Conservation (phyloP, 192 early-diverging fungal genomes). For the Umbelopsis vinacea region DNA sequence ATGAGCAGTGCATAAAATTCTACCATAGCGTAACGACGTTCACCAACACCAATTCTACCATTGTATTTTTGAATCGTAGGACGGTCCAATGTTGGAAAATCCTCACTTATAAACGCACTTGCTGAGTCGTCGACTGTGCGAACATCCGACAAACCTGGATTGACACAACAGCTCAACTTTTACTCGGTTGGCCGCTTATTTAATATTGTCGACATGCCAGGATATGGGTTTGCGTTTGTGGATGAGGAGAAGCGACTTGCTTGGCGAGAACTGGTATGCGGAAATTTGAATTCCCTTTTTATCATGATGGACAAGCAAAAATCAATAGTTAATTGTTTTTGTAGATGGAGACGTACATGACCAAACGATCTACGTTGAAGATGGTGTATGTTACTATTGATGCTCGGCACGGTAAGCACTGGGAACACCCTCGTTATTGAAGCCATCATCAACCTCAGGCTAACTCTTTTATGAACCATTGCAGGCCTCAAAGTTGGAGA, state of each 20-base stretch:
- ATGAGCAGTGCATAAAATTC: too few relatives aligned
- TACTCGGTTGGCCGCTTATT: constrained; percentile 66
- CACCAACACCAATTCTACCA: too few relatives aligned
- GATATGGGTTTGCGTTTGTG: constrained; percentile 81
- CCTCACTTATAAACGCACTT: constrained; percentile 72
- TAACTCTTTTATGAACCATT: constrained; percentile 3
- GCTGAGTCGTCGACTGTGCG: constrained; percentile 65
- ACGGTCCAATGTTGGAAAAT: constrained; percentile 83
- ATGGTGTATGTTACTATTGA: constrained; percentile 78
- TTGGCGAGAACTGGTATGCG: constrained; percentile 65
- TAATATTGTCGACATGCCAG: constrained; percentile 80
- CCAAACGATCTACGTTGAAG: constrained; percentile 56
- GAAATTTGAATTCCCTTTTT: not conserved
- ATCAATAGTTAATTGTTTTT: not conserved
- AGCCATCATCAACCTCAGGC: not conserved
- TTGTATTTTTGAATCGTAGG: constrained; percentile 41
- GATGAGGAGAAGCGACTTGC: constrained; percentile 57
- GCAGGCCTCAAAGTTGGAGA: constrained; percentile 58
- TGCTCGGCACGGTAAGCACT: constrained; percentile 64
- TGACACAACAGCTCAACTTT: constrained; percentile 85
- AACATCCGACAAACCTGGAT: constrained; percentile 72
- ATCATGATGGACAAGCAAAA: not conserved
- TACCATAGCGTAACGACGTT: too few relatives aligned
- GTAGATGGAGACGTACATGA: constrained; percentile 71
- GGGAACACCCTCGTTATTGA: not conserved